Base-by-base conservation (phyloP, 495 filamentous ascomycete genomes). In the Penicillium waksmanii region DNA sequence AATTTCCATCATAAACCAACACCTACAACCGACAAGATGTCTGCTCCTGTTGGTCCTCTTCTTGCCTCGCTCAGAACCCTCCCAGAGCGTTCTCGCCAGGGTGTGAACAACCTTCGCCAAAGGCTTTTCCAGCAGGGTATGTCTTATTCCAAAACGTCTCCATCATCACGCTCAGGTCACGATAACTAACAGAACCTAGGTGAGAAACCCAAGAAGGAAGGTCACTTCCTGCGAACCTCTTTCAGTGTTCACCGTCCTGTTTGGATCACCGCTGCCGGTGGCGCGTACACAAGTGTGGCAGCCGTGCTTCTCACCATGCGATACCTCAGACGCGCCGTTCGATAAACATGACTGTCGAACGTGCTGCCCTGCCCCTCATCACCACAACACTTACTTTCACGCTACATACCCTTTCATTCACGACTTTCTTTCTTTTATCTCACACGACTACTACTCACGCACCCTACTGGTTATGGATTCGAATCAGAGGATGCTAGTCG, bases 281-380 rank as follows among this genome's bases (percentile, higher is more conserved):
- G 67, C 36, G 63, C 69, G 8, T 80, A 80, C 58, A 80, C 77
- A 18, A 75, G 69, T 5, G 60, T 67, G 56, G 71, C 65, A 0
- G 77, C 76, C 3, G 73, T 74, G 18, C 75, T 72, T 53, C 65
- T 80, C 17, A 75, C 77, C 0, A 71, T 78, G 62, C 68, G 63
- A 31, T 74, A 73, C 44, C 55, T 80, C 60, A 72, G 70, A 33
- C 74, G 60, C 3, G 48, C 73, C 36, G 51, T 9, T 31, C 27
- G 63, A 33, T 62, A 62, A 17, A 53, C 18, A 11, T n/a, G 5
- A 17, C 42, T 27, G 27, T 48, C 10, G 21, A 48, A 48, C 46
- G 10, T 12, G 5, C 15, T 9, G 0, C 7, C 42, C 15, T 9
- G 0, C 7, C 42, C n/a, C 17, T 44, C 42, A 44, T 31, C 27